Evolutionary conservation across 352 stramenopile species (phyloP).

Genomic region (Elongisporangium undulatum): DNA sequence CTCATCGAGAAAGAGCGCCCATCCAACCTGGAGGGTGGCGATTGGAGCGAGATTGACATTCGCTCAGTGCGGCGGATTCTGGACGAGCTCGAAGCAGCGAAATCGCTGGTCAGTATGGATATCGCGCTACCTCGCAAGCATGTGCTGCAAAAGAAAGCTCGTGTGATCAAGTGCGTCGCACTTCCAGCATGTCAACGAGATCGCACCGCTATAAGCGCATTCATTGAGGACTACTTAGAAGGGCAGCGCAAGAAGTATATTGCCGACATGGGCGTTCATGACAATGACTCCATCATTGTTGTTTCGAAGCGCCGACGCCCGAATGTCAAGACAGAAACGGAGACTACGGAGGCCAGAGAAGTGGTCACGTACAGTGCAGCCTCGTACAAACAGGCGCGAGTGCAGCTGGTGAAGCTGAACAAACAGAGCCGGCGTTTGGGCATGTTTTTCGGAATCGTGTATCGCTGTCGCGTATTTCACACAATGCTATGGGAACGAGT

Average conservation of each 20-base stretch:
- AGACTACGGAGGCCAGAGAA: slow-evolving; percentile 31
- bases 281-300: slow-evolving; percentile 60
- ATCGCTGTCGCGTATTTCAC: slow-evolving; percentile 61
- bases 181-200: slow-evolving; percentile 46
- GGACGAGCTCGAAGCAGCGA: slow-evolving; percentile 47
- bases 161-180: slow-evolving; percentile 66
- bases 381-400: slow-evolving; percentile 62
- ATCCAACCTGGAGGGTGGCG: slow-evolving; percentile 11
- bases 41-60: slow-evolving; percentile 50
- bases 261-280: slow-evolving; percentile 38
- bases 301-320: slow-evolving; percentile 37
- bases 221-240: slow-evolving; percentile 61
- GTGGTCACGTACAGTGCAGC: slow-evolving; percentile 56
- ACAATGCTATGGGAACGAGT: slow-evolving; percentile 58
- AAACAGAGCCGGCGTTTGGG: slow-evolving; percentile 72
- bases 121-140: slow-evolving; percentile 65
- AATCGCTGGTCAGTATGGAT: slow-evolving; percentile 50
- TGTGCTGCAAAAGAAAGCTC: slow-evolving; percentile 55
- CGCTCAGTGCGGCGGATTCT: slow-evolving; percentile 65
- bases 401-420: slow-evolving; percentile 48
- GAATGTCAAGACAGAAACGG: slow-evolving; percentile 12
- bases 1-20: slow-evolving; percentile 49
- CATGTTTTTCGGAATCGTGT: slow-evolving; percentile 71
- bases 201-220: slow-evolving; percentile 38
- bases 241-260: slow-evolving; percentile 63